Conservation (phyloP, 192 early-diverging fungal genomes). For the Dissophora ornata region DNA sequence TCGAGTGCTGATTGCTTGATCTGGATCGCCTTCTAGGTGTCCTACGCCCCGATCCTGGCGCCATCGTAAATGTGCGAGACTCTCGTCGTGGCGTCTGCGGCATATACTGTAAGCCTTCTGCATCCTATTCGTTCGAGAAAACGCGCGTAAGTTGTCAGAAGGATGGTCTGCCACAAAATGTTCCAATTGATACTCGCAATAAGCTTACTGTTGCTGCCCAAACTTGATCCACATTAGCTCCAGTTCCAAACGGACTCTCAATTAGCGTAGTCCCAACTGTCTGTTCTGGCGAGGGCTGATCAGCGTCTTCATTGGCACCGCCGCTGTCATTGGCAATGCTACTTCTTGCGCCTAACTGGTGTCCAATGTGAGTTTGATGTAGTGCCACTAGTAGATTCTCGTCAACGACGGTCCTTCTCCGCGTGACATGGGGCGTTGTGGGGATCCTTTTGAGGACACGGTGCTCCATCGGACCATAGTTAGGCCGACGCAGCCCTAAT, state of each 20-base stretch:
- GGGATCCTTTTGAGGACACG: constrained; percentile 21
- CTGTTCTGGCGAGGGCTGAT: background rate
- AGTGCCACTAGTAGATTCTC: constrained; percentile 30
- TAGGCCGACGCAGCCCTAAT: constrained; percentile 32
- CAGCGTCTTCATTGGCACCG: background rate
- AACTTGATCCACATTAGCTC: background rate
- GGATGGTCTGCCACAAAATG: background rate
- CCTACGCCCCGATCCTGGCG: constrained; percentile 38
- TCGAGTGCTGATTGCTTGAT: constrained; percentile 6
- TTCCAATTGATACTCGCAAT: background rate
- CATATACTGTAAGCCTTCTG: background rate
- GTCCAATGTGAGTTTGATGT: constrained; percentile 30
- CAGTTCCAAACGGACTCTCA: background rate
- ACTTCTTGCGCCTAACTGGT: background rate
- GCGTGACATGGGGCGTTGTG: constrained; percentile 23
- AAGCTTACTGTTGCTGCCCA: background rate
- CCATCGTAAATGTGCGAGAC: constrained; percentile 12
- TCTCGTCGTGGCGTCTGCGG: constrained; percentile 39
- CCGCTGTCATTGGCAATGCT: background rate
- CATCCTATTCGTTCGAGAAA: constrained; percentile 14
- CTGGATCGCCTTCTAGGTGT: constrained; percentile 34
- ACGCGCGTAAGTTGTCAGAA: too few species aligned
- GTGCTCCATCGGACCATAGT: constrained; percentile 44
- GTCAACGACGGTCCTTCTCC: constrained; percentile 34
- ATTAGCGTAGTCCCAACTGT: background rate